Evolutionary conservation across 2,329 filamentous ascomycete species (phyloP).

Genomic region (Stagonosporopsis rhizophila): DNA sequence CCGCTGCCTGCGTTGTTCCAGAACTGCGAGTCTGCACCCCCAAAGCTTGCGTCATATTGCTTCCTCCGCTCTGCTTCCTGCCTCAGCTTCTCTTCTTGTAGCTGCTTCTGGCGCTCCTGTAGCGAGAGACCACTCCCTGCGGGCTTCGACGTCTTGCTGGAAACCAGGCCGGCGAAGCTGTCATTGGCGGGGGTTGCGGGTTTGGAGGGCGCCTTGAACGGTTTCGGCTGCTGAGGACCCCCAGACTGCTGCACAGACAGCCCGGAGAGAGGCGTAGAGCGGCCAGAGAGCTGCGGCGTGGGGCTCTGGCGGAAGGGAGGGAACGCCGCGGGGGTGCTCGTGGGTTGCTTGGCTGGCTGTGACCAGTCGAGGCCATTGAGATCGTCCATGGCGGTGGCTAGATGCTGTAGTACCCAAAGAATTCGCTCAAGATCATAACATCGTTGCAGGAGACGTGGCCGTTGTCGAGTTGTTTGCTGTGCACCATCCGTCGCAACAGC

Average conservation of each 20-base stretch:
- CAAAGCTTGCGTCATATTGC: slow-evolving; percentile 78
- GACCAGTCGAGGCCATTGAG: slow-evolving; percentile 59
- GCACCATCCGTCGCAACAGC: slow-evolving; percentile 7
- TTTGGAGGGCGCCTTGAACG: slow-evolving; percentile 59
- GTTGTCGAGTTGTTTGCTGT: slow-evolving; percentile 8
- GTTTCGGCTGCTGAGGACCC: slow-evolving; percentile 44
- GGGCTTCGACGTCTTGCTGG: slow-evolving; percentile 65
- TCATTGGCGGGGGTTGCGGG: slow-evolving; percentile 63
- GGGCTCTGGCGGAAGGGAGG: slow-evolving; percentile 48
- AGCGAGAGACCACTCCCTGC: slow-evolving; percentile 72
- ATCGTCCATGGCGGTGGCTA: slow-evolving; percentile 54
- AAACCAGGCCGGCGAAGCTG: slow-evolving; percentile 80
- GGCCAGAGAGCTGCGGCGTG: slow-evolving; percentile 50
- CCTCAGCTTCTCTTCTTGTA: slow-evolving; percentile 78
- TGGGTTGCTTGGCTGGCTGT: slow-evolving; percentile 37
- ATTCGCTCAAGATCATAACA: slow-evolving; percentile 30
- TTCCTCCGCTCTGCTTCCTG: slow-evolving; percentile 78
- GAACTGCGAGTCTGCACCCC: slow-evolving; percentile 69
- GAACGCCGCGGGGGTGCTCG: slow-evolving; percentile 40
- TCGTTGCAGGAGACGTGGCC: slow-evolving; percentile 20
- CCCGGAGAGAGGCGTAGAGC: slow-evolving; percentile 48
- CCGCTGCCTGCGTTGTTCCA: slow-evolving; percentile 74
- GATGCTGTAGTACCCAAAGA: slow-evolving; percentile 8
- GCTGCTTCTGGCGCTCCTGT: slow-evolving; percentile 68
- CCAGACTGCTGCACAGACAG: slow-evolving; percentile 52